phyloP scores from a whole-genome alignment of 768 basidiomycete genomes.

The Dictyophora rubrovolvata region DNA sequence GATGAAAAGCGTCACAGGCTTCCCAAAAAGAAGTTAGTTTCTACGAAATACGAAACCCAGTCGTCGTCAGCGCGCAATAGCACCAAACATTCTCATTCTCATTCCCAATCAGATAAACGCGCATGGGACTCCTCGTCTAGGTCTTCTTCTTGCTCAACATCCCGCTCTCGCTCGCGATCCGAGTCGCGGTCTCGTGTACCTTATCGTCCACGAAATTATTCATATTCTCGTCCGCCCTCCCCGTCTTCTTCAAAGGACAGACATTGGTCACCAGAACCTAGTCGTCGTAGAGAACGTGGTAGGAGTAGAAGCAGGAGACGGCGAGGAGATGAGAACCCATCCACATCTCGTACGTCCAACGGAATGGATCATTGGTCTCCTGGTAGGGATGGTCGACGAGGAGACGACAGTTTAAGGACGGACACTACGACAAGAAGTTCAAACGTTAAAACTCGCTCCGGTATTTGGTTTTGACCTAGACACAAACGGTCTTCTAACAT shows the following conservation, averaged over 20 bases:
- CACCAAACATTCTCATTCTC: not conserved
- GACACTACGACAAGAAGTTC: not conserved
- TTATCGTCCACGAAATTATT: not conserved
- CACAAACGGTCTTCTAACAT: no score
- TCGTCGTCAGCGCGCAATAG: conserved; percentile 1
- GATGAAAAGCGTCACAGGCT: not conserved
- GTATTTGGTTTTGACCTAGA: no score
- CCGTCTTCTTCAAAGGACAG: not conserved
- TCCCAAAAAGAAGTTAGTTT: not conserved
- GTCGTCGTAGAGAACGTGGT: not conserved
- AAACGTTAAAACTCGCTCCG: no score
- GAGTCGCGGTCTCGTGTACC: not conserved
- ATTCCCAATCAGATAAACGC: not conserved
- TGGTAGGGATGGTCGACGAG: not conserved
- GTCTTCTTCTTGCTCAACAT: not conserved
- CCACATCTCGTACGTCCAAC: not conserved
- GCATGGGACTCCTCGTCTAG: not conserved
- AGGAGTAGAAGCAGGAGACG: conserved; percentile 1
- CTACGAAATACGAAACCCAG: not conserved
- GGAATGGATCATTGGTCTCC: conserved; percentile 1
- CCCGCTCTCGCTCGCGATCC: not conserved
- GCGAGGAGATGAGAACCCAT: not conserved
- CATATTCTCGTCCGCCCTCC: not conserved
- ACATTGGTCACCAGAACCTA: not conserved
- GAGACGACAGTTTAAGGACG: conserved; percentile 20